Evolutionary conservation across 805 yeast species (phyloP).

Genomic region (Priceomyces medius): DNA sequence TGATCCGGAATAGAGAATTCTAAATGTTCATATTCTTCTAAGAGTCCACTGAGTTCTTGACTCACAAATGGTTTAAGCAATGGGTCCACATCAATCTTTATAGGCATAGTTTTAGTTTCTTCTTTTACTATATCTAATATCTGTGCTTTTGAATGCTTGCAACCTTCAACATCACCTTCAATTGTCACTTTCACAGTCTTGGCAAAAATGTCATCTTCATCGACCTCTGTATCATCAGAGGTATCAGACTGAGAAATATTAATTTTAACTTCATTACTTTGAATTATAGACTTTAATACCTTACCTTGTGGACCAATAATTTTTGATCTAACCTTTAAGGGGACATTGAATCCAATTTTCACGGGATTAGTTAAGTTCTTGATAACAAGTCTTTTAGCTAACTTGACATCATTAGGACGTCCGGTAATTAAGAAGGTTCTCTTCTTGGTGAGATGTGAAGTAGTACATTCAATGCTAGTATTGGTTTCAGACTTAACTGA

Average conservation of each 20-base stretch:
- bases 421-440: conserved; percentile 86
- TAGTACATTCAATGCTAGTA: conserved; percentile 78
- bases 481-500: conserved; percentile 57
- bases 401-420: conserved; percentile 57
- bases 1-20: conserved; percentile 37
- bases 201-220: conserved; percentile 61
- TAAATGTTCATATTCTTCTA: conserved; percentile 22
- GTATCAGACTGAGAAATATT: conserved; percentile 53
- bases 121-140: conserved; percentile 74
- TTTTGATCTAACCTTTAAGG: conserved; percentile 71
- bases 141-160: conserved; percentile 65
- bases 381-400: conserved; percentile 73
- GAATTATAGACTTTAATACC: conserved; percentile 75
- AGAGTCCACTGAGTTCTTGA: conserved; percentile 26
- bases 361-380: conserved; percentile 78
- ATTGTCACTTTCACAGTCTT: conserved; percentile 60
- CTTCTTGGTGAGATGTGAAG: conserved; percentile 69
- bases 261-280: conserved; percentile 63
- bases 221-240: conserved; percentile 30
- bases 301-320: conserved; percentile 88
- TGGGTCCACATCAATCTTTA: conserved; percentile 48
- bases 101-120: conserved; percentile 59
- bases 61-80: conserved; percentile 45
- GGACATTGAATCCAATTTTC: conserved; percentile 58
- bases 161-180: conserved; percentile 85